Evolutionary conservation across 2,329 filamentous ascomycete genomes (phyloP).

Genomic region (Tolypocladium pustulatum): DNA sequence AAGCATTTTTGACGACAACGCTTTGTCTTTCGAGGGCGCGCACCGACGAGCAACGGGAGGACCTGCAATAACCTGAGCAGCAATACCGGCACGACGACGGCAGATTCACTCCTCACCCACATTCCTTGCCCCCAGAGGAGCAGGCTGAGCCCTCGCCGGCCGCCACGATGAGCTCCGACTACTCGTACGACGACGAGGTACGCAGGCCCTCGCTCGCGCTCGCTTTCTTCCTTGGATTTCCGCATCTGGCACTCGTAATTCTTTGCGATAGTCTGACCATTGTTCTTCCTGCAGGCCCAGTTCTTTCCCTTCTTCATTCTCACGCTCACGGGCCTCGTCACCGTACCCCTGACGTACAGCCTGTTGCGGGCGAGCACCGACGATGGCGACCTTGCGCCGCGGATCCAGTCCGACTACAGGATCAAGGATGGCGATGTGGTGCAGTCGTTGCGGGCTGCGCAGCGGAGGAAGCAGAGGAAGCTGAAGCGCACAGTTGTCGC

Average conservation of each 20-base stretch:
- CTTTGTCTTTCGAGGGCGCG: background rate
- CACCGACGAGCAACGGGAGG: background rate
- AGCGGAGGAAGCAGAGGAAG: conserved; percentile 82
- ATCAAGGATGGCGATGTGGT: conserved; percentile 78
- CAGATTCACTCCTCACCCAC: conserved; percentile 1
- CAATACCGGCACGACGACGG: background rate
- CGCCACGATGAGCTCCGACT: conserved; percentile 77
- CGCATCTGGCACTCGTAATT: background rate
- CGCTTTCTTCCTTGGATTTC: background rate
- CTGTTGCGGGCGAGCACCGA: conserved; percentile 69
- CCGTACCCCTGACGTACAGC: conserved; percentile 80
- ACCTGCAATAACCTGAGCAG: background rate
- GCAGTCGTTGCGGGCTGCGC: conserved; percentile 68
- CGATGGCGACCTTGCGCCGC: conserved; percentile 68
- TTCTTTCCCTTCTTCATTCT: conserved; percentile 99
- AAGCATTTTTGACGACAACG: background rate
- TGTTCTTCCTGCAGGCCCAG: conserved; percentile 52
- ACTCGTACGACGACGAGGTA: conserved; percentile 94
- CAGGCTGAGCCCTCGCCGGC: conserved; percentile 23
- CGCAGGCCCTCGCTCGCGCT: conserved; percentile 7
- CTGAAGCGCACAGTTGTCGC: conserved; percentile 75
- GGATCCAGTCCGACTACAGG: conserved; percentile 72
- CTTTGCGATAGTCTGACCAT: conserved; percentile 1
- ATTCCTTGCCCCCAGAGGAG: conserved; percentile 7
- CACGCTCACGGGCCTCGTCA: conserved; percentile 78